phyloP scores from a whole-genome alignment of 305 asterid genomes.

The Striga hermonthica region DNA sequence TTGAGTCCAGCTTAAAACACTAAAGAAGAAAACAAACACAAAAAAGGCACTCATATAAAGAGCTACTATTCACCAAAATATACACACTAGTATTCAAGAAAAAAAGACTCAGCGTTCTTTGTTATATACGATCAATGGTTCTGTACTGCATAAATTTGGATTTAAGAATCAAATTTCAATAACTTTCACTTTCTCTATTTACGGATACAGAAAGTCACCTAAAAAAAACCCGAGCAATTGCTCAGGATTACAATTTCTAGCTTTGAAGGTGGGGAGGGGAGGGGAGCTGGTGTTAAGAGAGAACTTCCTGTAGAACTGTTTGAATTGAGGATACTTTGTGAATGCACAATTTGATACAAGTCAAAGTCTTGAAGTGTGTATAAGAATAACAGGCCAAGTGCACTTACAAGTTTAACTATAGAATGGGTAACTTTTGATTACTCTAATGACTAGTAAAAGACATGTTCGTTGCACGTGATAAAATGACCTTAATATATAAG shows the following conservation, averaged over 20 bases:
- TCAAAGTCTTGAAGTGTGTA: slow-evolving; percentile 17
- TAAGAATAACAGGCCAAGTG: slow-evolving; percentile 12
- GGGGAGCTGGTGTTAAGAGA: not conserved
- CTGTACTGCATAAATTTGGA: slow-evolving; percentile 9
- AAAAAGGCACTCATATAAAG: slow-evolving; percentile 1
- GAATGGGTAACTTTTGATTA: slow-evolving; percentile 7
- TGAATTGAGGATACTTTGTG: not conserved
- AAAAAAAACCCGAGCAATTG: too few species aligned
- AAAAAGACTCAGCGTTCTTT: not conserved
- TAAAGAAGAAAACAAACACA: not conserved
- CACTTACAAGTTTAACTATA: not conserved
- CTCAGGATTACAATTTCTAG: too few species aligned
- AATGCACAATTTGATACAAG: not conserved
- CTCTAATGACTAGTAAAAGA: not conserved
- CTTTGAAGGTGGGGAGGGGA: too few species aligned
- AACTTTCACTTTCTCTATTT: slow-evolving; percentile 2
- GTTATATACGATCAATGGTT: not conserved
- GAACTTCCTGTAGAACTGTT: not conserved
- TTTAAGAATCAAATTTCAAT: slow-evolving; percentile 7
- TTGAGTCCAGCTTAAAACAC: slow-evolving; percentile 21
- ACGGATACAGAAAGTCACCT: not conserved
- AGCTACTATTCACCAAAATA: not conserved
- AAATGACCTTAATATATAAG: too few species aligned
- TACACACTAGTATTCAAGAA: not conserved
- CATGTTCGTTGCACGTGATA: too few species aligned